These are phyloP conservation scores for Candida sanyaensis DNA, from an alignment of 1,139 yeast species.

Conservation along the genomic window DNA sequence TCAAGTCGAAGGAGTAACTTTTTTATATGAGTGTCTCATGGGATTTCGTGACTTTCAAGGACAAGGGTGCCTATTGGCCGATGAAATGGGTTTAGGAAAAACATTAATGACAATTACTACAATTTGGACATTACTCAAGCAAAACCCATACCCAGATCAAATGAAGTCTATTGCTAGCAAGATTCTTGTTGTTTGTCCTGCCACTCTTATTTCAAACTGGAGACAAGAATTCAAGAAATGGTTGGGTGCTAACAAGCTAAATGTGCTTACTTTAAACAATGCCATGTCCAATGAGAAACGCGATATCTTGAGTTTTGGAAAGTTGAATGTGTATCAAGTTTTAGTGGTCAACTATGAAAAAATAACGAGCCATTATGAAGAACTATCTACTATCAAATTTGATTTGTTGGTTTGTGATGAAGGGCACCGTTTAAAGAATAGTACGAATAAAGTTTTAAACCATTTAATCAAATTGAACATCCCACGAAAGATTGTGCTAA, in stretches of 20 bases:
- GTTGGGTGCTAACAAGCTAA: constrained; percentile 70
- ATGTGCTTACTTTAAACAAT: constrained; percentile 56
- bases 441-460: constrained; percentile 67
- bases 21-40: constrained; percentile 80
- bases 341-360: constrained; percentile 88
- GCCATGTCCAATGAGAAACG: constrained; percentile 55
- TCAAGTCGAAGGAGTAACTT: constrained; percentile 79
- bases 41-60: constrained; percentile 58
- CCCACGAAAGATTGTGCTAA: constrained; percentile 60
- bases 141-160: constrained; percentile 53
- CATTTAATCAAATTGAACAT: constrained; percentile 59
- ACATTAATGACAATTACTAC: constrained; percentile 83
- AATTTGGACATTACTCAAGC: constrained; percentile 82
- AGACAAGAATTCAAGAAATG: constrained; percentile 84
- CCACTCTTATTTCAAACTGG: constrained; percentile 88
- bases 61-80: constrained; percentile 84
- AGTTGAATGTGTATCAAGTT: constrained; percentile 76
- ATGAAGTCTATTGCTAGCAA: constrained; percentile 48
- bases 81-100: constrained; percentile 97
- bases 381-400: constrained; percentile 50
- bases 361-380: constrained; percentile 57
- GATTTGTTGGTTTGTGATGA: constrained; percentile 92
- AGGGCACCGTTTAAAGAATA: constrained; percentile 83
- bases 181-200: constrained; percentile 86
- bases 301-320: constrained; percentile 61